Evolutionary conservation across 768 basidiomycete species (phyloP), one percentile per base, ranked within the genome.

Genomic region (Saitozyma sp.): DNA sequence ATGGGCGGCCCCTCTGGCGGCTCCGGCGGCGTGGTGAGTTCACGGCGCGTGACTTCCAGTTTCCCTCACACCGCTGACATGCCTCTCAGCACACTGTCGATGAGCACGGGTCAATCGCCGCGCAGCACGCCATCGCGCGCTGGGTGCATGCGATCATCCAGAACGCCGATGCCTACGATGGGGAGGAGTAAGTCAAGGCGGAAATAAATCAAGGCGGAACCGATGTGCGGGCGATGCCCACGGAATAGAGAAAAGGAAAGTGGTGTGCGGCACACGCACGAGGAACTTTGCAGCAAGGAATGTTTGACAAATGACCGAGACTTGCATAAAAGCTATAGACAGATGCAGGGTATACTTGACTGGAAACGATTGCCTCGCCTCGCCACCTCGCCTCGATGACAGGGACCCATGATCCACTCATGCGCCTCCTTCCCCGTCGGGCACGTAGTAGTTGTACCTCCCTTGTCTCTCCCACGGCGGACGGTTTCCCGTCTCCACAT

Each of bases 121-220:
- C 61, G 0, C 75, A 78, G 48, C 52, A 68, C 37, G 53, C 56
- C 8, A 74, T 79, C 58, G 61, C 76, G 53, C 52, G 60, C 40
- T 79, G 74, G 70, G 68, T 79, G n/a, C 71, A 73, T 57, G 73
- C 76, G 6, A 73, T 79, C 56, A 63, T 77, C n/a, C 76, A 77
- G 54, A 76, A 73, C 50, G 65, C 74, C 1, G 69, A 76, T 58
- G 73, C 54, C 2, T 78, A 78, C 56, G 53, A 62, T 6, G 77
- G 77, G 3, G 62, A 68, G 58, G 64, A 78, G 52, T 75, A 61
- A 61, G 3, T 5, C 37, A 29, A 29, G 29, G 29, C 29, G 29
- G 29, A 29, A 5, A n/a, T 75, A 61, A 61, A 0, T 5, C 37
- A 29, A 29, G 29, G 29, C 29, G 29, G 29, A 29, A 5, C 5